Percentiles rank a stretch among this genome's conserved stretches.
phyloP scores from a whole-genome alignment of 2,329 filamentous ascomycete genomes.

The Colletotrichum endophyticum region DNA sequence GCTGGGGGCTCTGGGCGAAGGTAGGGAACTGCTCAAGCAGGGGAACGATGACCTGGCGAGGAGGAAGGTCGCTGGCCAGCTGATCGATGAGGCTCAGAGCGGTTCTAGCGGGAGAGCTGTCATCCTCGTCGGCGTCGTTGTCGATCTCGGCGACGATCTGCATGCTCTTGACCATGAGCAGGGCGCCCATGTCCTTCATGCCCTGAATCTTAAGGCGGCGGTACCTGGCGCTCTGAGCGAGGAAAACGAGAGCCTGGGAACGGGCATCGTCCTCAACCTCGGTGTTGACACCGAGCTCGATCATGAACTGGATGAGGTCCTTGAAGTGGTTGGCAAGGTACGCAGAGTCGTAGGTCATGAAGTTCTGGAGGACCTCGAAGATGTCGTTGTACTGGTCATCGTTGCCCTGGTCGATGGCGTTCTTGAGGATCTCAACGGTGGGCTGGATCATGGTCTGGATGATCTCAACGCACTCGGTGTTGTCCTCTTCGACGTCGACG shows the following conservation, averaged over 20 bases:
- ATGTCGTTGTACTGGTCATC: constrained; percentile 89
- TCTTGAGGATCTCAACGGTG: constrained; percentile 90
- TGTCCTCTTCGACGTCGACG: constrained; percentile 88
- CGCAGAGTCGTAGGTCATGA: constrained; percentile 86
- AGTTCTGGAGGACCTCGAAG: constrained; percentile 96
- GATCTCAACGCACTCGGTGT: constrained; percentile 71
- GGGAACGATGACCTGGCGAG: constrained; percentile 92
- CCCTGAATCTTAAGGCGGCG: constrained; percentile 95
- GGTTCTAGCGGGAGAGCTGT: constrained; percentile 82
- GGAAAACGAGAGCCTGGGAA: constrained; percentile 88
- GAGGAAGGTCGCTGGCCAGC: constrained; percentile 85
- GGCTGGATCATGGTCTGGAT: constrained; percentile 83
- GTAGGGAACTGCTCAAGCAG: constrained; percentile 84
- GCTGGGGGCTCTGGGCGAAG: constrained; percentile 77
- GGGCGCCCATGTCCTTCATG: constrained; percentile 81
- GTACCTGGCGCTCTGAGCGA: constrained; percentile 91
- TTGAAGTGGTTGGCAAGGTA: constrained; percentile 86
- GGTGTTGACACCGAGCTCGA: constrained; percentile 79
- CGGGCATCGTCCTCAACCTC: constrained; percentile 83
- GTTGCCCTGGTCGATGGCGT: constrained; percentile 77
- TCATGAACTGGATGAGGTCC: constrained; percentile 92
- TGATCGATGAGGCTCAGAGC: constrained; percentile 89
- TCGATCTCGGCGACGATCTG: constrained; percentile 90
- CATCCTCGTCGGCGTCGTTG: constrained; percentile 74
- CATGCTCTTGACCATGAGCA: constrained; percentile 86